Evolutionary conservation across 2,329 filamentous ascomycete genomes (phyloP).

Genomic region (Calonectria fujianensis): DNA sequence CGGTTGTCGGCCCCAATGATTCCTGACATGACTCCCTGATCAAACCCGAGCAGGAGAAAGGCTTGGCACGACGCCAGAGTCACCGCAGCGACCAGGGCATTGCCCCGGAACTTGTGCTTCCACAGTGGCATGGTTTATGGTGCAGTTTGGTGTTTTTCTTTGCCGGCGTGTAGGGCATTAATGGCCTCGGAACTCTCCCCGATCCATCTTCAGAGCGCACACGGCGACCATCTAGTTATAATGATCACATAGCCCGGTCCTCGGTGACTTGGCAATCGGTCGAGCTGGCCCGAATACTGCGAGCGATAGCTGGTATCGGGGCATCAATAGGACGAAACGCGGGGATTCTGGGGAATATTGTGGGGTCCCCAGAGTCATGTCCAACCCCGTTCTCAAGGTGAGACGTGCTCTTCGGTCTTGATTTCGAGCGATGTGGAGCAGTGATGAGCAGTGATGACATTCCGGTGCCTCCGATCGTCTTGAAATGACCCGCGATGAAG

Average conservation of each 20-base stretch:
- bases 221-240: background rate
- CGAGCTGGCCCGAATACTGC: slow-evolving; percentile 1
- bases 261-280: background rate
- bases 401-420: slow-evolving; percentile 12
- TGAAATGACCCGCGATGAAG: slow-evolving; percentile 1
- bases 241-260: background rate
- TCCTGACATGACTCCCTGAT: slow-evolving; percentile 56
- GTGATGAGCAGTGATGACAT: slow-evolving; percentile 30
- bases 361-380: slow-evolving; percentile 22
- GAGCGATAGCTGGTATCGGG: slow-evolving; percentile 10
- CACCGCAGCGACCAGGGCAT: slow-evolving; percentile 30
- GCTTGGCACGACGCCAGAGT: slow-evolving; percentile 35
- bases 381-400: background rate
- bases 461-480: slow-evolving; percentile 1
- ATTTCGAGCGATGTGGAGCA: slow-evolving; percentile 34
- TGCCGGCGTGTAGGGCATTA: background rate
- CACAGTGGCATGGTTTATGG: slow-evolving; percentile 23
- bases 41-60: slow-evolving; percentile 34
- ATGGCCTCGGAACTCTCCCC: background rate
- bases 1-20: slow-evolving; percentile 41
- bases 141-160: background rate
- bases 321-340: slow-evolving; percentile 38
- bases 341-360: slow-evolving; percentile 29
- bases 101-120: slow-evolving; percentile 36
- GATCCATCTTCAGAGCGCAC: background rate